A percentile compares a stretch with the other conserved stretches of the same genome.
These are phyloP conservation scores for Hura crepitans DNA, from an alignment of 441 rosid species.

Conservation along the genomic window DNA sequence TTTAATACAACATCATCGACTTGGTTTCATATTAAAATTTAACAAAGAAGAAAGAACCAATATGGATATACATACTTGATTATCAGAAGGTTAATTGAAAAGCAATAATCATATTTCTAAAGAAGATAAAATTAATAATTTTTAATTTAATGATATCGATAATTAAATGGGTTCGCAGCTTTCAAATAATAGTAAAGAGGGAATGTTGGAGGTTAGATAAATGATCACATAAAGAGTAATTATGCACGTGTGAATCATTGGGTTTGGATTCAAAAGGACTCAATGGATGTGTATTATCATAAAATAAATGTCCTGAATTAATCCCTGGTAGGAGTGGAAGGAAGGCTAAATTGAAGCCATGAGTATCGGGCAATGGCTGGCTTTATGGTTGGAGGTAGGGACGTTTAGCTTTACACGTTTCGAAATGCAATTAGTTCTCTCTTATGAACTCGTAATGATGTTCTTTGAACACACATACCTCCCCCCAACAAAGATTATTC, in stretches of 20 bases:
- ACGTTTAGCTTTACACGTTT: slow-evolving; percentile 47
- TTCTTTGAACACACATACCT: slow-evolving; percentile 32
- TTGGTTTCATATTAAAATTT: too few relatives aligned
- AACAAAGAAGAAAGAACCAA: too few relatives aligned
- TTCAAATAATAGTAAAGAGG: not conserved
- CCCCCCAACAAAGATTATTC: slow-evolving; percentile 37
- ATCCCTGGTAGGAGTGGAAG: too few relatives aligned
- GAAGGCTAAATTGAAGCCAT: slow-evolving; percentile 43
- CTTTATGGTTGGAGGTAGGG: slow-evolving; percentile 41
- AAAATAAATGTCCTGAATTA: too few relatives aligned
- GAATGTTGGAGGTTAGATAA: not conserved
- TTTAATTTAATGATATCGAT: too few relatives aligned
- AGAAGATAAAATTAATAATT: too few relatives aligned
- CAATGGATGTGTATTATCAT: too few relatives aligned
- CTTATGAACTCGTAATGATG: slow-evolving; percentile 41
- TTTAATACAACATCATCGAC: too few relatives aligned
- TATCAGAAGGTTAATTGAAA: too few relatives aligned
- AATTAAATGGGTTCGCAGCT: too few relatives aligned
- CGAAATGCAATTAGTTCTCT: slow-evolving; percentile 35
- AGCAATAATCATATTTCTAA: too few relatives aligned
- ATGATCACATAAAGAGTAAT: slow-evolving; percentile 17
- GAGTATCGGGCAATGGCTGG: slow-evolving; percentile 49
- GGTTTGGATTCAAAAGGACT: slow-evolving; percentile 21
- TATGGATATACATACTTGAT: too few relatives aligned
- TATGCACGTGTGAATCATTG: slow-evolving; percentile 29